Base-by-base conservation (phyloP, 805 yeast genomes). In the Candida maesae region DNA sequence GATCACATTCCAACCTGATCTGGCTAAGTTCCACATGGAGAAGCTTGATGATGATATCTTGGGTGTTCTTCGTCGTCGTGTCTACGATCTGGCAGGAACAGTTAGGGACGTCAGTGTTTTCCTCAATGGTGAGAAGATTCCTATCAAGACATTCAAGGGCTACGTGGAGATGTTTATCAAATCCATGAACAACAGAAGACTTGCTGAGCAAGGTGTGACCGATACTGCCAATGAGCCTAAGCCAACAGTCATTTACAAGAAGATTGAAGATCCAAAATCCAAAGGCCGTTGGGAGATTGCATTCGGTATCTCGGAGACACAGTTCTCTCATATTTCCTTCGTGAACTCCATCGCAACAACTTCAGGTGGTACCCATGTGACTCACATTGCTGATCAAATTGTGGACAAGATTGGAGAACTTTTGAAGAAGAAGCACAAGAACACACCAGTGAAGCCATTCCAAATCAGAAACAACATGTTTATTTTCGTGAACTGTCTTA, bases 281-380 rank as follows among this genome's bases (percentile, higher is more conserved):
- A 55, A 55, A 36, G 58, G 56, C 19, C 75, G 96, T 48, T 93
- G 99, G 99, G 99, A 93, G 63, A 64, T 93, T 46, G 99, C 95
- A 0, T 91, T 93, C 67, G 91, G 95, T 1, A 84, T 89, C 5
- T 85, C 97, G 32, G 96, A 89, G 56, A 91, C 90, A 4, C 66
- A 76, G 2, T 93, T 93, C 64, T 86, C 87, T 54, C 99, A 93
- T 62, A 93, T 93, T 32, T 90, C 97, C 26, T 93, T 93, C 66
- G 99, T 93, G 13, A 93, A 93, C 61, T 89, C 97, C 6, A 93
- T 93, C 60, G 99, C 99, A 1, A 93, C 99, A 0, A 91, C 98
- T 0, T 68, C 91, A 1, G 99, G 99, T 45, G 99, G 99, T 53
- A 85, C 99, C 0, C 99, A 93, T 61, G 95, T 89, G 26, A 89